A percentile compares a stretch with the other conserved stretches of the same genome.
Conservation (phyloP, 139 green algal genomes). For the Edaphochlamys debaryana region DNA sequence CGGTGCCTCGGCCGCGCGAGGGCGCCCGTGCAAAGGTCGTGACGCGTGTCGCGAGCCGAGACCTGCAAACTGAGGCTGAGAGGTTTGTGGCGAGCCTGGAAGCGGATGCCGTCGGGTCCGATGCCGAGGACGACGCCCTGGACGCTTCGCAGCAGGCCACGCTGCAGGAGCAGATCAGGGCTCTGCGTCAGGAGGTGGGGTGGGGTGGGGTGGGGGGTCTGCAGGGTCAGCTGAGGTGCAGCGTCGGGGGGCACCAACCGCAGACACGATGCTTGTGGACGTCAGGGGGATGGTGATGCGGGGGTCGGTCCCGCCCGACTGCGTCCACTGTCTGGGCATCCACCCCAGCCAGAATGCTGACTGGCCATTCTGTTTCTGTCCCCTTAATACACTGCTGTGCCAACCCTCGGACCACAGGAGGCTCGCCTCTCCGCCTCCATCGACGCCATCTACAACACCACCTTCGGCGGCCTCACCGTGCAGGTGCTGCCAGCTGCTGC, state of each 20-base stretch:
- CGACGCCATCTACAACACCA: slow-evolving; percentile 60
- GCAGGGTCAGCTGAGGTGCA: no score
- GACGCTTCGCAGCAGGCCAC: not conserved
- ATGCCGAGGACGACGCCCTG: not conserved
- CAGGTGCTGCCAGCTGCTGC: not conserved
- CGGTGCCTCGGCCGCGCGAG: no score
- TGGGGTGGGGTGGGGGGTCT: no score
- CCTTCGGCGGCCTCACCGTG: slow-evolving; percentile 52
- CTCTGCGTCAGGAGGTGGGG: no score
- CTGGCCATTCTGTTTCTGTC: not conserved
- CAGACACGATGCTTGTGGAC: no score
- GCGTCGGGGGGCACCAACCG: no score
- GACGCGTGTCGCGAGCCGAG: not conserved
- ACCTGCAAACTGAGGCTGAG: not conserved
- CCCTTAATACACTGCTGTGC: no score
- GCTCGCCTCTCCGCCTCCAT: slow-evolving; percentile 51
- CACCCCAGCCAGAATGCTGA: no score
- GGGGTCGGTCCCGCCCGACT: not conserved
- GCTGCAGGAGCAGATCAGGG: not conserved
- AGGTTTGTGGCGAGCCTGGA: not conserved
- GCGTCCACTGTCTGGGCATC: no score
- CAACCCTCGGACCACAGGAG: no score
- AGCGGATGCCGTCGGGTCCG: no score
- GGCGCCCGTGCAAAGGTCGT: no score
- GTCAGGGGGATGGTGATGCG: not conserved